phyloP scores from a whole-genome alignment of 2,329 filamentous ascomycete species.

The Helotiales sp. region DNA sequence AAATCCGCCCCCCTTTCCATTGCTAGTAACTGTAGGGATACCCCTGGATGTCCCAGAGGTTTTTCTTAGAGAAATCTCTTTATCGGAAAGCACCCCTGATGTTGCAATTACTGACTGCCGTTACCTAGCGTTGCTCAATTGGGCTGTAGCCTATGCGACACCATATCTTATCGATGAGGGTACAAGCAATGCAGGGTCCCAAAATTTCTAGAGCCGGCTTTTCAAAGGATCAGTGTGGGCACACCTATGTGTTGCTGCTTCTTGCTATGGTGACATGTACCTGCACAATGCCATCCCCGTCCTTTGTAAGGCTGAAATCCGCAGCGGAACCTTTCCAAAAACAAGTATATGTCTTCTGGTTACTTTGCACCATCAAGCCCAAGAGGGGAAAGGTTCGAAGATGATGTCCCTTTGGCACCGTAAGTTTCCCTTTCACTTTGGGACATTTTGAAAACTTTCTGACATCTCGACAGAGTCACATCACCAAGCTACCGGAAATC shows the following conservation, averaged over 20 bases:
- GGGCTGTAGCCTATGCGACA: constrained; percentile 79
- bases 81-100: no score
- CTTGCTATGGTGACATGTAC: constrained; percentile 2
- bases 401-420: constrained; percentile 2
- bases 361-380: background rate
- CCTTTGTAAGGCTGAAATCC: no score
- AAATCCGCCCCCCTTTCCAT: constrained; percentile 69
- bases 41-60: no score
- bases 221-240: background rate
- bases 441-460: background rate
- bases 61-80: no score
- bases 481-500: background rate
- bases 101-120: no score
- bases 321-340: no score
- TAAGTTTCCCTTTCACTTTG: background rate
- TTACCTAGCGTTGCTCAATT: constrained; percentile 77
- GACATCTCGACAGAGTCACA: background rate
- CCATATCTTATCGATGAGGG: constrained; percentile 81
- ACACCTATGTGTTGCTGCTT: background rate
- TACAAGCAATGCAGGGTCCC: constrained; percentile 61
- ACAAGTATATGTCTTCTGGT: background rate
- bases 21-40: constrained; percentile 72
- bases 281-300: background rate
- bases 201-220: background rate
- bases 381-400: background rate